These are phyloP conservation scores for Penicillium parvum DNA, from an alignment of 495 filamentous ascomycete genomes.

Conservation along the genomic window DNA sequence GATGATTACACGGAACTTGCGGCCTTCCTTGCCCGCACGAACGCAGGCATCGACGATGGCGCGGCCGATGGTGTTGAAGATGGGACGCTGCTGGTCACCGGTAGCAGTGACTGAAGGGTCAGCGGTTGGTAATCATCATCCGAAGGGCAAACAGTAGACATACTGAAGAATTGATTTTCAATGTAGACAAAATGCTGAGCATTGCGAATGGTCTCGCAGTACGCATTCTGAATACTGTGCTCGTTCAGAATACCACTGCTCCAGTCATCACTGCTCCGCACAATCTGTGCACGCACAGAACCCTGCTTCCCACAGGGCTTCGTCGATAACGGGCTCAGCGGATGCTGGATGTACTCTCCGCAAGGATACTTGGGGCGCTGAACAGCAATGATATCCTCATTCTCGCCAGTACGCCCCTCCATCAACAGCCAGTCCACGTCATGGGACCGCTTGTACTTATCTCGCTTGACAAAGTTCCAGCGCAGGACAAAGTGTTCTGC, in stretches of 20 bases:
- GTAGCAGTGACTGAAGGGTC: slow-evolving; percentile 70
- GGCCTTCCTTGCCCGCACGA: slow-evolving; percentile 70
- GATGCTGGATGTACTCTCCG: slow-evolving; percentile 82
- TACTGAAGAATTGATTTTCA: slow-evolving; percentile 95
- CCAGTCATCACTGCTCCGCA: slow-evolving; percentile 88
- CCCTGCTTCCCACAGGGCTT: slow-evolving; percentile 58
- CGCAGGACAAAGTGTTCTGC: slow-evolving; percentile 93
- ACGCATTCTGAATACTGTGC: slow-evolving; percentile 90
- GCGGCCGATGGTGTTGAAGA: slow-evolving; percentile 80
- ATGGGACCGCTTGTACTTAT: slow-evolving; percentile 89
- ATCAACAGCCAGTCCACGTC: slow-evolving; percentile 79
- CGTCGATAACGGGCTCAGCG: slow-evolving; percentile 55
- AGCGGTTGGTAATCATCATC: slow-evolving; percentile 12
- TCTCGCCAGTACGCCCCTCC: slow-evolving; percentile 69
- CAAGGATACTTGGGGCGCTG: slow-evolving; percentile 81
- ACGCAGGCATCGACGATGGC: slow-evolving; percentile 90
- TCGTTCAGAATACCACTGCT: slow-evolving; percentile 89
- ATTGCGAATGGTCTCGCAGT: slow-evolving; percentile 75
- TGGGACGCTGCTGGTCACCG: slow-evolving; percentile 75
- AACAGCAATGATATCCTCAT: slow-evolving; percentile 82
- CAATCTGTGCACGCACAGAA: slow-evolving; percentile 74
- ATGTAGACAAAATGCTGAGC: slow-evolving; percentile 94
- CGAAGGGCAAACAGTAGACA: slow-evolving; percentile 3
- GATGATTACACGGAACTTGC: slow-evolving; percentile 89
- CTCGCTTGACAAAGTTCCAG: slow-evolving; percentile 96